phyloP scores from a whole-genome alignment of 352 stramenopile species.

The Albugo candida region DNA sequence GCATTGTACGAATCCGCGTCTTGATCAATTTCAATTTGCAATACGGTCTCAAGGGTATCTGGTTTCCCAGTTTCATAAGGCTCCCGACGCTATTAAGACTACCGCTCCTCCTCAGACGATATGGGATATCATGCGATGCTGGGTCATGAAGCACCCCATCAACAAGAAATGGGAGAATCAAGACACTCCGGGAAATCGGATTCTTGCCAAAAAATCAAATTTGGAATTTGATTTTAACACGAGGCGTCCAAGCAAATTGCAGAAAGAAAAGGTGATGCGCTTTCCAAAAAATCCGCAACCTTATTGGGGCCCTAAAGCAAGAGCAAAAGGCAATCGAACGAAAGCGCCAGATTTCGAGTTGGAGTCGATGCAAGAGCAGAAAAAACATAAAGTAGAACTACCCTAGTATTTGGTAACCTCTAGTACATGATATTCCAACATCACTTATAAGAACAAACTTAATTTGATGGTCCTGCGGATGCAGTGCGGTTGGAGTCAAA shows the following conservation, averaged over 20 bases:
- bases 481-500: no score
- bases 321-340: constrained; percentile 53
- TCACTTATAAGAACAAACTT: no score
- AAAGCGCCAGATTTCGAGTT: not conserved
- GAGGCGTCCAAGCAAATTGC: constrained; percentile 14
- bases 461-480: no score
- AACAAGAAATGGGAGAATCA: constrained; percentile 73
- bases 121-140: constrained; percentile 96
- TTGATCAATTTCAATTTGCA: constrained; percentile 81
- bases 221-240: constrained; percentile 73
- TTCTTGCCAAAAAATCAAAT: constrained; percentile 69
- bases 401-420: no score
- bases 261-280: constrained; percentile 82
- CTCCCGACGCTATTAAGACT: constrained; percentile 96
- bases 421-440: no score
- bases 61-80: constrained; percentile 96
- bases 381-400: not conserved
- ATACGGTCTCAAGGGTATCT: constrained; percentile 93
- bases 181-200: constrained; percentile 59
- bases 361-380: not conserved
- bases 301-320: constrained; percentile 92
- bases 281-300: constrained; percentile 91
- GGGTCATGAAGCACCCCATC: constrained; percentile 88
- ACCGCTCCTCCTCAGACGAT: constrained; percentile 93
- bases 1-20: constrained; percentile 83